Evolutionary conservation across 768 basidiomycete genomes (phyloP), one percentile per base, ranked within the genome.

Genomic region (Mycena leptocephala): DNA sequence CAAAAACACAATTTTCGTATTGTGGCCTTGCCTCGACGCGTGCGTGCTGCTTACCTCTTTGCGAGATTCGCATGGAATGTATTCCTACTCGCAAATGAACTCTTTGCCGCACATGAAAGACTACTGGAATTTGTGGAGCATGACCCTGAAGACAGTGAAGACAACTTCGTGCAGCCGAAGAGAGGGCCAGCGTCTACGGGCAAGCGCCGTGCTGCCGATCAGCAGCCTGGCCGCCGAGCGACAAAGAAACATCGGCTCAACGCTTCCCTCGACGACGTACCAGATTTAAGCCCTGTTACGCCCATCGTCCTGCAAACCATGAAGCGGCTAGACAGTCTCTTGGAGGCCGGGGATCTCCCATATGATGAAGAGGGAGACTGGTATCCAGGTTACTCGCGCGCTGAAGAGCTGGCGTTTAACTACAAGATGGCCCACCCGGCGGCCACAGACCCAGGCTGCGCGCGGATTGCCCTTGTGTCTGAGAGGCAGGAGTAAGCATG

Each of bases 401-500:
- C n/a, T 3, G 46, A 7, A 1, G 65, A 66, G 48, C 20, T 53
- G 0, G 65, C 48, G 1, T 66, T 33, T 32, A 33, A 53, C 11
- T 66, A 66, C 65, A 66, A 53, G 37, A 6, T 33, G 22, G 8
- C 30, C 20, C 43, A 66, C 32, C 65, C 65, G n/a, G 48, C 65
- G 4, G 46, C 48, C 37, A 66, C 65, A 33, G 65, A 66, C 18
- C 65, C 65, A 5, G 65, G 65, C 33, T 30, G 48, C 10, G 65
- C 65, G 32, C 46, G 65, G 46, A 66, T 66, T 35, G 65, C 46
- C 2, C 9, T 53, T 2, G 30, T 66, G 32, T 66, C 48, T 28
- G 65, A 66, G n/a, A 51, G 65, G 65, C 2, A 66, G 30, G 65
- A 66, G 46, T n/a, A n/a, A n/a, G n/a, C n/a, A n/a, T n/a, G n/a